Evolutionary conservation across 139 green algal genomes (phyloP), one percentile per base, ranked within the genome.

Genomic region (Volvox reticuliferus): DNA sequence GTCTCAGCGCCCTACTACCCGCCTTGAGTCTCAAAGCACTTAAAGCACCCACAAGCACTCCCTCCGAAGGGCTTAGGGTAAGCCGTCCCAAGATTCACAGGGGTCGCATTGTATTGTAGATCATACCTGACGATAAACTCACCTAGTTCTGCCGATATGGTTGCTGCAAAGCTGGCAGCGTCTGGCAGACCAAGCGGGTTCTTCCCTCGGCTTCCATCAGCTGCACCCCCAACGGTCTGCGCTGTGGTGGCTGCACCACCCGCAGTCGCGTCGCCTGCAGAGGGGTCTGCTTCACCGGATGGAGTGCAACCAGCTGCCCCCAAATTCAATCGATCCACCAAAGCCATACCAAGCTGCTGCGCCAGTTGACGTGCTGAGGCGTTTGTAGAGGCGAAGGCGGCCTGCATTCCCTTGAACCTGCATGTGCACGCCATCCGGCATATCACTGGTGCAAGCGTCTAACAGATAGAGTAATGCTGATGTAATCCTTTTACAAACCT

Each of bases 371-470:
- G 1, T 6, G 89, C 91, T 21, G 68, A n/a, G 22, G 36, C 44
- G 32, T 32, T 80, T 81, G 89, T 92, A 35, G 91, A 93, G 21
- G 80, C 62, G 9, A 94, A 78, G 22, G 71, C 71, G 0, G 88
- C 91, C 26, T 87, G 30, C 90, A 96, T 89, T 67, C 92, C 92
- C 36, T 93, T 91, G 79, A 95, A 95, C 87, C 92, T 93, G 88
- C 6, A 20, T 30, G 65, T 9, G 9, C 44, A 55, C 5, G 44
- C 9, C 44, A 55, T 55, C n/a, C n/a, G n/a, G n/a, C 44, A 55
- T 55, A 55, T 55, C 44, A 55, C 44, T 55, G 44, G 44, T 9
- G 9, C 44, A 55, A 55, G 44, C 44, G 5, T 55, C 44, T 9
- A 55, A 9, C 9, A 55, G 9, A 55, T 55, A 55, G 44, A 9